Conservation (phyloP, 345 rosid genomes). For the Syzygium grande region DNA sequence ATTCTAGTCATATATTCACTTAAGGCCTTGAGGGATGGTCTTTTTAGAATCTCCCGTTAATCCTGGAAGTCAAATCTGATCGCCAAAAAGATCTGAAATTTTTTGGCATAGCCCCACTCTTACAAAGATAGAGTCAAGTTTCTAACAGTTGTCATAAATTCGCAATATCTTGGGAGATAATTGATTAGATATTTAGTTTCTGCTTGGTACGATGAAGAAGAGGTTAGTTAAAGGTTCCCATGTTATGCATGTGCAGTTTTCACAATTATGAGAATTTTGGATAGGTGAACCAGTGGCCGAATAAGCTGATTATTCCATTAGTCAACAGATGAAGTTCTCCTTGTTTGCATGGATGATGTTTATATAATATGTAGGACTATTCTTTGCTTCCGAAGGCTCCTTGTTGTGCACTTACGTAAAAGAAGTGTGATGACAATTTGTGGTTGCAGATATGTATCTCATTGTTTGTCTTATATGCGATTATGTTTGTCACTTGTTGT, state of each 20-base stretch:
- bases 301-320: not conserved
- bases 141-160: not conserved
- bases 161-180: not conserved
- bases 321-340: not conserved
- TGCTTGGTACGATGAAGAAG: not conserved
- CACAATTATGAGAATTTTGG: not conserved
- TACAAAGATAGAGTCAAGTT: not conserved
- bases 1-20: not conserved
- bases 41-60: not conserved
- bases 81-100: too few relatives aligned
- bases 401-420: not conserved
- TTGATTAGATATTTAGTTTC: not conserved
- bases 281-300: not conserved
- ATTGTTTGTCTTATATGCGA: not conserved
- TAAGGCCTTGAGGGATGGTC: not conserved
- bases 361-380: not conserved
- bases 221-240: not conserved
- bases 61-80: not conserved
- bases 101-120: too few relatives aligned
- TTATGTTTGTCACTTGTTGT: not conserved
- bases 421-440: not conserved
- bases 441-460: not conserved
- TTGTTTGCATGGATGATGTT: not conserved
- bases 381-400: not conserved
- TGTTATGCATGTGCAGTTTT: not conserved